These are phyloP conservation scores for Cryptosporidium ryanae DNA, from an alignment of 169 alveolate genomes.

Conservation along the genomic window DNA sequence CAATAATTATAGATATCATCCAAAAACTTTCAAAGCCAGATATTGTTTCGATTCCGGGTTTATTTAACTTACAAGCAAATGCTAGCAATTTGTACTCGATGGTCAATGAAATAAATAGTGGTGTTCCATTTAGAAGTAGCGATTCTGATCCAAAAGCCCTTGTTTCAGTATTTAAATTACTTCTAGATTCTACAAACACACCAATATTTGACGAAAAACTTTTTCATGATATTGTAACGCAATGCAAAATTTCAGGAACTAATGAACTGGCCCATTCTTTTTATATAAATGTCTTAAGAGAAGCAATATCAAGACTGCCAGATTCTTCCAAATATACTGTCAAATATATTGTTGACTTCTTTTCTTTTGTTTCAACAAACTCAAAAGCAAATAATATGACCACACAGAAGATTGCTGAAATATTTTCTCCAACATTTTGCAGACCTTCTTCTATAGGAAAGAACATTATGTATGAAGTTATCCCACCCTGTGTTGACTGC, in stretches of 20 bases:
- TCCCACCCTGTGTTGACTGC: slow-evolving; percentile 68
- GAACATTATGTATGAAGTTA: slow-evolving; percentile 45
- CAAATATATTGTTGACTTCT: slow-evolving; percentile 32
- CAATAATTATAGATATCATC: slow-evolving; percentile 46
- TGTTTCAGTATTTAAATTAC: slow-evolving; percentile 51
- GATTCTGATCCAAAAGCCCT: slow-evolving; percentile 56
- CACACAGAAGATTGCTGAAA: slow-evolving; percentile 59
- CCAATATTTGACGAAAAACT: slow-evolving; percentile 21
- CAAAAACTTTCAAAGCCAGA: slow-evolving; percentile 68
- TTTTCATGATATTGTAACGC: slow-evolving; percentile 25
- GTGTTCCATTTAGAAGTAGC: slow-evolving; percentile 61
- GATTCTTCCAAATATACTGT: slow-evolving; percentile 10
- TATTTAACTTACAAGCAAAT: slow-evolving; percentile 34
- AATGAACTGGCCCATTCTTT: slow-evolving; percentile 47
- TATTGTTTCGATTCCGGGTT: slow-evolving; percentile 18
- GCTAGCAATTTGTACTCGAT: slow-evolving; percentile 29
- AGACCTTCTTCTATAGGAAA: slow-evolving; percentile 32
- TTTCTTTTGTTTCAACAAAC: slow-evolving; percentile 21
- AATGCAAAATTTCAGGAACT: slow-evolving; percentile 47
- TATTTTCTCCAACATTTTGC: slow-evolving; percentile 55
- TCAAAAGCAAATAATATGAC: slow-evolving; percentile 62
- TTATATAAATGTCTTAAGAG: slow-evolving; percentile 36
- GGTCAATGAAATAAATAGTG: slow-evolving; percentile 49
- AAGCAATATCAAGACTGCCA: slow-evolving; percentile 39
- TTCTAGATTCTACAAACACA: slow-evolving; percentile 29